Conservation (phyloP, 106 monocot genomes). For the Platanthera guangdongensis region DNA sequence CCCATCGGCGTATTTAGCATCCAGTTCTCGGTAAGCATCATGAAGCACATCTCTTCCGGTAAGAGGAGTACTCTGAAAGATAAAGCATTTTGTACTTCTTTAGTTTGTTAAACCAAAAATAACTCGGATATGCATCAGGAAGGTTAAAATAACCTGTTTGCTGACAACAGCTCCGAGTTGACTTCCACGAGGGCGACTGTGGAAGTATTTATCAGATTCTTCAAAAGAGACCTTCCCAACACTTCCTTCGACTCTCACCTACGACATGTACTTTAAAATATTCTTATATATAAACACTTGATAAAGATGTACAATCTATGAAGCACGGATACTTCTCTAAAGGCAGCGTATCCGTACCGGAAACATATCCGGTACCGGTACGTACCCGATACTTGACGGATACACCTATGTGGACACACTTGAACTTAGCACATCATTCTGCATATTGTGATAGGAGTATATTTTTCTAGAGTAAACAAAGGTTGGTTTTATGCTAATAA, state of each 20-base stretch:
- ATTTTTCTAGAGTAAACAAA: no score
- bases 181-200: slow-evolving; percentile 88
- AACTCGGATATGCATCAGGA: not conserved
- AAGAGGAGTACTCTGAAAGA: slow-evolving; percentile 56
- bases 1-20: slow-evolving; percentile 73
- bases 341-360: no score
- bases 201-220: slow-evolving; percentile 86
- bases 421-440: no score
- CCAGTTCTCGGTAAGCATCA: slow-evolving; percentile 55
- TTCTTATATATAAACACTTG: not conserved
- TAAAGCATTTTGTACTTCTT: not conserved
- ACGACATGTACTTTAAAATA: slow-evolving; percentile 8
- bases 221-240: slow-evolving; percentile 68
- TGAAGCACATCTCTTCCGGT: slow-evolving; percentile 65
- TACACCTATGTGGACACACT: no score
- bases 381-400: no score
- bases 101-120: not conserved
- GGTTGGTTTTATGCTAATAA: no score
- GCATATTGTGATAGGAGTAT: no score
- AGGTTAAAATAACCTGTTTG: slow-evolving; percentile 54
- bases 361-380: no score
- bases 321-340: no score
- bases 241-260: slow-evolving; percentile 91
- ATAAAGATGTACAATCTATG: not conserved
- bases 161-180: slow-evolving; percentile 92